Evolutionary conservation across 169 alveolate genomes (phyloP).

Genomic region (Plasmodium sp.): DNA sequence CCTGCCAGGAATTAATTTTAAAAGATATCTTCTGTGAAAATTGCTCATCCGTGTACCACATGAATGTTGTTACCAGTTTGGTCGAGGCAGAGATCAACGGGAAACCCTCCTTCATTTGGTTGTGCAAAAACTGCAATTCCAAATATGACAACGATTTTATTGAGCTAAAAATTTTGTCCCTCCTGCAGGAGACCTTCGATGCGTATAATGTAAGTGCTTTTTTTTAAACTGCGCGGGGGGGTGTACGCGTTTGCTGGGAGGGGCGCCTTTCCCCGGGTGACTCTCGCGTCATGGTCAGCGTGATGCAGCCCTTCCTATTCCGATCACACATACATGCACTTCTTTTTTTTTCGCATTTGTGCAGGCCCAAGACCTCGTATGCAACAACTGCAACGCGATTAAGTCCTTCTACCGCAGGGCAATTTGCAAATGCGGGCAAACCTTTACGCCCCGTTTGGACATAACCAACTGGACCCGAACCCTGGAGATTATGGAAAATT

Average conservation of each 20-base stretch:
- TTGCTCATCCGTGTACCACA: conserved; percentile 81
- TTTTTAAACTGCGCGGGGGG: neutral
- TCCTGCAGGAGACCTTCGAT: conserved; percentile 52
- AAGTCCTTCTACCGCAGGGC: conserved; percentile 69
- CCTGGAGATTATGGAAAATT: conserved; percentile 56
- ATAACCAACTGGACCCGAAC: conserved; percentile 50
- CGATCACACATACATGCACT: neutral
- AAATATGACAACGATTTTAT: conserved; percentile 62
- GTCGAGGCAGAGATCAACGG: conserved; percentile 75
- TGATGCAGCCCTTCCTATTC: neutral
- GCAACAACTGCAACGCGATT: conserved; percentile 62
- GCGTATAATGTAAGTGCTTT: conserved; percentile 48
- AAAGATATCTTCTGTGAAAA: conserved; percentile 77
- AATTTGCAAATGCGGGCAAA: conserved; percentile 61
- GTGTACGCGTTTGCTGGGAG: neutral
- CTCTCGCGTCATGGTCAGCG: neutral
- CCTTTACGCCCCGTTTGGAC: conserved; percentile 45
- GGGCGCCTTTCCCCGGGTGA: neutral
- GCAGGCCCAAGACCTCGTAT: conserved; percentile 70
- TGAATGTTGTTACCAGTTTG: conserved; percentile 79
- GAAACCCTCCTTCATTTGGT: conserved; percentile 69
- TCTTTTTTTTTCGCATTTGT: neutral
- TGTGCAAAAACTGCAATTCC: conserved; percentile 70
- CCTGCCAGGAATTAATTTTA: conserved; percentile 76
- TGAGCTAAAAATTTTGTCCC: conserved; percentile 24